Evolutionary conservation across 805 yeast species (phyloP).

Genomic region (Wickerhamomyces strasburgensis): DNA sequence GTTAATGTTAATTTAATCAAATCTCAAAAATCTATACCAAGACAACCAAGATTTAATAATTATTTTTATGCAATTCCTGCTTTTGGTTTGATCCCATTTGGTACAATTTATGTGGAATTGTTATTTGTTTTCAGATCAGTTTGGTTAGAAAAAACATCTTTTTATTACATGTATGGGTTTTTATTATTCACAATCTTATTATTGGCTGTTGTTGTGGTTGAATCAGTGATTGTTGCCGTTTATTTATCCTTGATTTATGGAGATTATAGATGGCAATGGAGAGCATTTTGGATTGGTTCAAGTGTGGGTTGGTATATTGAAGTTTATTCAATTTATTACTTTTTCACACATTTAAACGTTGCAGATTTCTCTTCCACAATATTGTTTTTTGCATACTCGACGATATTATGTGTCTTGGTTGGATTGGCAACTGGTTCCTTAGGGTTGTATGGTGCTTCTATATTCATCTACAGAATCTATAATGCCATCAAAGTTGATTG

Average conservation of each 20-base stretch:
- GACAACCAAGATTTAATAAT: constrained; percentile 30
- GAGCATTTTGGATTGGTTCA: constrained; percentile 63
- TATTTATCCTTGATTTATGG: constrained; percentile 56
- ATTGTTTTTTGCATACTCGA: constrained; percentile 68
- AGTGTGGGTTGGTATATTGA: constrained; percentile 71
- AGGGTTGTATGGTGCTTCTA: constrained; percentile 60
- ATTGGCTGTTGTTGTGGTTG: constrained; percentile 58
- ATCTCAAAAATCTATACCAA: constrained; percentile 26
- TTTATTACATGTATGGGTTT: constrained; percentile 77
- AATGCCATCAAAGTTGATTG: constrained; percentile 53
- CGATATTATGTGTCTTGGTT: constrained; percentile 54
- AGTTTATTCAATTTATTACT: constrained; percentile 64
- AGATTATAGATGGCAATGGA: constrained; percentile 78
- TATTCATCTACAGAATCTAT: constrained; percentile 61
- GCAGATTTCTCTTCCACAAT: constrained; percentile 63
- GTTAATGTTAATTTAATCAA: constrained; percentile 19
- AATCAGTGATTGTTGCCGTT: constrained; percentile 65
- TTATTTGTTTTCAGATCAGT: constrained; percentile 66
- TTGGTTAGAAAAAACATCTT: constrained; percentile 77
- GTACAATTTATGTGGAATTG: constrained; percentile 75
- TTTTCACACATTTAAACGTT: constrained; percentile 50
- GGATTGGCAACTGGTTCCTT: constrained; percentile 74
- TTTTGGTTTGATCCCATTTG: constrained; percentile 75
- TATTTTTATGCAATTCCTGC: constrained; percentile 31
- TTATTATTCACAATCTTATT: constrained; percentile 56